Conservation (phyloP, 1,284 basidiomycete genomes). For the Rugosomyces carneus region DNA sequence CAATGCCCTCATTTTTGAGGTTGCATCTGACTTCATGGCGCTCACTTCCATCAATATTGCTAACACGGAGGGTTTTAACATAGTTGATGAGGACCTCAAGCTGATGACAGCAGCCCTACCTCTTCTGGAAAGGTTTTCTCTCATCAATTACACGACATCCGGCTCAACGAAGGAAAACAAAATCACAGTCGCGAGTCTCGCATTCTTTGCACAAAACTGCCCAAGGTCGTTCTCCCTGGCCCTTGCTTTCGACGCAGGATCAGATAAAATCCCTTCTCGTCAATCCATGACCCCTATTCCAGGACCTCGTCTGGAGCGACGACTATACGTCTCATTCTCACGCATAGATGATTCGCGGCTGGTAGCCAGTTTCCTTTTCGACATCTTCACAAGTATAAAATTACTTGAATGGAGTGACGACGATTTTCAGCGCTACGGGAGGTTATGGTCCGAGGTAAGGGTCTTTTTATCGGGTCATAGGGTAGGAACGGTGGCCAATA, state of each 20-base stretch:
- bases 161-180: no score
- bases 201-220: not conserved
- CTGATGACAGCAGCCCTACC: not conserved
- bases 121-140: not conserved
- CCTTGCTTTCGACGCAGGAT: not conserved
- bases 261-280: not conserved
- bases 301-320: not conserved
- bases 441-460: no score
- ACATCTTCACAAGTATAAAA: no score
- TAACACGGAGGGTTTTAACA: not conserved
- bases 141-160: not conserved
- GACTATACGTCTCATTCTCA: not conserved
- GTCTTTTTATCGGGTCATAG: no score
- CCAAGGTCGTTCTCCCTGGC: not conserved
- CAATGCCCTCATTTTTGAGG: not conserved
- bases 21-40: not conserved
- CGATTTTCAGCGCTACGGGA: no score
- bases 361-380: not conserved
- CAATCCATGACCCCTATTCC: not conserved
- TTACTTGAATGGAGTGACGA: no score
- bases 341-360: not conserved
- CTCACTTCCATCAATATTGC: not conserved
- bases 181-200: not conserved
- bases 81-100: not conserved
- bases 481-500: no score